Base-by-base conservation (phyloP, 768 basidiomycete genomes). In the Naganishia kalamii region DNA sequence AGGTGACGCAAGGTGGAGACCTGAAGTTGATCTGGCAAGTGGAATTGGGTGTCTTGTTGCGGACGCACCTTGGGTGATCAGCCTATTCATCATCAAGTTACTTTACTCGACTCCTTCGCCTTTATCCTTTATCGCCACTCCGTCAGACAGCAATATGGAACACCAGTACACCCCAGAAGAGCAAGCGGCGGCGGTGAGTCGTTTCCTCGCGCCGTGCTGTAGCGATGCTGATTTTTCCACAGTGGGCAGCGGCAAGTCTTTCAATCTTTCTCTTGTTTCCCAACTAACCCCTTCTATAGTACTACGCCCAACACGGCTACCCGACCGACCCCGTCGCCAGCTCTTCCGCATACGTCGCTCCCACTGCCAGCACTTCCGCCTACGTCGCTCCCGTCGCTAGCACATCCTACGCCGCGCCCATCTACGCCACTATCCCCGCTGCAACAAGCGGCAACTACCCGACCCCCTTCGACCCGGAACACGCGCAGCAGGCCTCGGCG, bases 161-260 rank as follows among this genome's bases (percentile, higher is more conserved):
- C 32, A 35, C 32, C 37, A 52, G 40, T 75, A 77, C 29, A 71
- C 74, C 13, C 68, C 69, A 15, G 73, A 75, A 63, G 72, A 77
- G 51, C 72, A 71, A 33, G 72, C 72, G 23, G 71, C 74, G 49
- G 76, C 76, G 47, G 75, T 74, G 50, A 74, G 75, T 70, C 8
- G 7, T 10, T n/a, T 11, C 30, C 35, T 35, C 13, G 5, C 48
- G 23, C 27, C 40, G 12, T 40, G 32, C 19, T 6, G 27, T 6
- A n/a, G 6, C 1, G 7, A 37, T 52, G 10, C 35, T 59, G 21
- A 46, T 46, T 19, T n/a, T 12, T 32, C 6, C 30, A n/a, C 44
- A 75, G 74, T 76, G 75, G 75, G 75, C 75, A 65, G 69, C 72
- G 1, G 74, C 73, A 52, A 70, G 74, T 75, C 6, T 17, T 40